These are phyloP conservation scores for Pichia sp. DNA, from an alignment of 1,139 yeast species.

Conservation along the genomic window DNA sequence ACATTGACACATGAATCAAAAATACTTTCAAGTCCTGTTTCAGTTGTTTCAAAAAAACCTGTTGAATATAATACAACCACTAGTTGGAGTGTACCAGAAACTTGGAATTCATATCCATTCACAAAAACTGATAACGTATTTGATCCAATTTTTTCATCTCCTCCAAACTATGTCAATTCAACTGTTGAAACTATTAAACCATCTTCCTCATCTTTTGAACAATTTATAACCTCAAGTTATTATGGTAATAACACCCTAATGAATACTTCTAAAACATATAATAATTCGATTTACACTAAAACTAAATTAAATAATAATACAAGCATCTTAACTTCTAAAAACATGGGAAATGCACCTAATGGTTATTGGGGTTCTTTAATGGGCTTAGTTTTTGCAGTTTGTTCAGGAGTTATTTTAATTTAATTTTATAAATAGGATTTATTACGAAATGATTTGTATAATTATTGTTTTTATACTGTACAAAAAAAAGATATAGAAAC, in stretches of 20 bases:
- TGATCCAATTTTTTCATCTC: background rate
- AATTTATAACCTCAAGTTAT: background rate
- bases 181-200: background rate
- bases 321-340: slow-evolving; percentile 1
- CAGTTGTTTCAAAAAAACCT: background rate
- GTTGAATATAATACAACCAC: background rate
- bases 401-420: slow-evolving; percentile 10
- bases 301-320: slow-evolving; percentile 2
- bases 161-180: background rate
- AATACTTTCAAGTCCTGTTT: background rate
- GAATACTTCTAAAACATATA: background rate
- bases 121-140: slow-evolving; percentile 1
- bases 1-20: background rate
- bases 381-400: slow-evolving; percentile 9
- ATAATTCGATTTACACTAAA: slow-evolving; percentile 6
- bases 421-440: background rate
- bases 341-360: background rate
- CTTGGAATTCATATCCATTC: slow-evolving; percentile 13
- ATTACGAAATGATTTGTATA: background rate
- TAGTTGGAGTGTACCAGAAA: background rate
- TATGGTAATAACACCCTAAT: background rate
- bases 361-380: slow-evolving; percentile 6
- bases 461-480: background rate
- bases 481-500: background rate
- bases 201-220: background rate